Conservation (phyloP, 768 basidiomycete genomes). For the Aureoboletus auriporus region DNA sequence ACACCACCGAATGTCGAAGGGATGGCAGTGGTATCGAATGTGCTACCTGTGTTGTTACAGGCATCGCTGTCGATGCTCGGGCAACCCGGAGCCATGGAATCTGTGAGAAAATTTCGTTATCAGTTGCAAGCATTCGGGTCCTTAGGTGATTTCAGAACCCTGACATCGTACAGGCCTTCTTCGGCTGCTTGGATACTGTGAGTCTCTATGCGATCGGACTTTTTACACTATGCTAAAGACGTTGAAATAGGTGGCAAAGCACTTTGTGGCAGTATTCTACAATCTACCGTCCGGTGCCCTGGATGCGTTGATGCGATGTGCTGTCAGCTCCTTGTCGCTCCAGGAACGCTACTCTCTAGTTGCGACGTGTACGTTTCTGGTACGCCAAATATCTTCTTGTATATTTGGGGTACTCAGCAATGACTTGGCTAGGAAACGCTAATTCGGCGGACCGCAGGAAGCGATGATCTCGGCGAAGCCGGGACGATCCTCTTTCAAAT, state of each 20-base stretch:
- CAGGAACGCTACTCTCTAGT: constrained; percentile 87
- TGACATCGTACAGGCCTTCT: constrained; percentile 88
- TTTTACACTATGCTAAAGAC: neutral
- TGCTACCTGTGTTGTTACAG: constrained; percentile 56
- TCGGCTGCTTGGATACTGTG: constrained; percentile 76
- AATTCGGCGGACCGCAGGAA: constrained; percentile 59
- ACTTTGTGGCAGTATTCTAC: constrained; percentile 60
- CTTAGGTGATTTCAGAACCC: constrained; percentile 60
- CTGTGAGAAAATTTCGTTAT: constrained; percentile 40
- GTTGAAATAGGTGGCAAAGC: constrained; percentile 41
- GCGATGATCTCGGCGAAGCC: constrained; percentile 56
- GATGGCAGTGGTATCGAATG: constrained; percentile 49
- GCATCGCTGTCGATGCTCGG: constrained; percentile 51
- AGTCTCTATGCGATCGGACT: constrained; percentile 18
- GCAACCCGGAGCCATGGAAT: constrained; percentile 62
- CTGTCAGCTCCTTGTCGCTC: constrained; percentile 59
- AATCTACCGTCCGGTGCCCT: constrained; percentile 59
- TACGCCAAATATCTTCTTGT: constrained; percentile 34
- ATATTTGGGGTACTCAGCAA: neutral
- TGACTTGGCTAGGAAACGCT: constrained; percentile 47
- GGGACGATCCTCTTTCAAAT: constrained; percentile 46
- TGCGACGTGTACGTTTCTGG: constrained; percentile 78
- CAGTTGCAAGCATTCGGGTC: neutral
- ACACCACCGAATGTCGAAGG: constrained; percentile 52
- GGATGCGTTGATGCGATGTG: constrained; percentile 66